Evolutionary conservation across 306 rosid genomes (phyloP), one percentile per base, ranked within the genome.

Genomic region (Prinsepia uniflora): DNA sequence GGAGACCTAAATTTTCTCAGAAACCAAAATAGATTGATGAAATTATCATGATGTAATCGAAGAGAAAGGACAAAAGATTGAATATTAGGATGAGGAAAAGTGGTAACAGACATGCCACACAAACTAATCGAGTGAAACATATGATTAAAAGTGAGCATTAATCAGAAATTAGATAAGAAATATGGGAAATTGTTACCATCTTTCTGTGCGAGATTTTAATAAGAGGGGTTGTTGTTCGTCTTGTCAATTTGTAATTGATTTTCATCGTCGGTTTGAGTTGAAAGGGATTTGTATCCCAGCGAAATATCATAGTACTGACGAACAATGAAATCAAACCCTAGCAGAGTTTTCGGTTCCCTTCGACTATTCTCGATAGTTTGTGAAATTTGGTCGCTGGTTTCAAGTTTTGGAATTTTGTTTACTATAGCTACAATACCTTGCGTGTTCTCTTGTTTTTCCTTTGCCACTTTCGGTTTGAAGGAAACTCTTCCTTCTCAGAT

Each of bases 71-170:
- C 55, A 85, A 79, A 5, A 71, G 24, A 76, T 85, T 85, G 84
- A 85, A 82, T 70, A 82, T 67, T 24, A 84, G 89, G 20, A 85
- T 77, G 58, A 85, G 86, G 63, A 85, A 85, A 42, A 85, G 82
- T n/a, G 86, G 86, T 49, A 85, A 56, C 4, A 85, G 59, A 70
- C 86, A 85, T 69, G 70, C 79, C 75, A 85, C 63, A 55, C 89
- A 85, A 74, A 85, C 89, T 85, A 10, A 55, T 15, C 65, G 47
- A 34, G 9, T 11, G 10, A 24, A 67, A 43, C 14, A 56, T 6
- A 17, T 13, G 12, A n/a, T 57, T 50, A 18, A 30, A 10, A 11
- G 36, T 11, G 13, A 6, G 40, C 30, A 67, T 10, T 20, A 45
- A 17, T 40, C 43, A 17, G 9, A 17, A 39, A 36, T 14, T 8